Conservation (phyloP, 2,329 filamentous ascomycete genomes). For the Ophiocordyceps camponoti-leonardi region DNA sequence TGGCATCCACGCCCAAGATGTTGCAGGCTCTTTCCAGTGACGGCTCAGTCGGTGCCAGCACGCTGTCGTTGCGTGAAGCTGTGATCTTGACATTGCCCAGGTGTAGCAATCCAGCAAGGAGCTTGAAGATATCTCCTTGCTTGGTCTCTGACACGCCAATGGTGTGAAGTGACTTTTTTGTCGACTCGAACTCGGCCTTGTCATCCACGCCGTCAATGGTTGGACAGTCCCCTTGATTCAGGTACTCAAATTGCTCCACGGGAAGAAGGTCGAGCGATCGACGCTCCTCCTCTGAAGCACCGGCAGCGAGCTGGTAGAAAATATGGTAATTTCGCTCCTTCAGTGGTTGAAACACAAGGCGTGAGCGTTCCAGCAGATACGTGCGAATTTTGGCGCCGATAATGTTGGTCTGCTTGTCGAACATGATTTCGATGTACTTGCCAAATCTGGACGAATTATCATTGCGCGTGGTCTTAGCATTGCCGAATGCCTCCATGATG, state of each 20-base stretch:
- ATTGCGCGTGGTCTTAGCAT: slow-evolving; percentile 98
- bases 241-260: slow-evolving; percentile 83
- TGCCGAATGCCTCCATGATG: slow-evolving; percentile 99
- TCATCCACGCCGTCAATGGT: slow-evolving; percentile 91
- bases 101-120: slow-evolving; percentile 81
- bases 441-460: slow-evolving; percentile 98
- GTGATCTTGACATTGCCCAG: slow-evolving; percentile 95
- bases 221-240: slow-evolving; percentile 87
- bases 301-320: slow-evolving; percentile 92
- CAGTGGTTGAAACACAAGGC: slow-evolving; percentile 89
- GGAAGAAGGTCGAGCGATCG: slow-evolving; percentile 64
- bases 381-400: slow-evolving; percentile 96
- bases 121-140: slow-evolving; percentile 73
- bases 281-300: slow-evolving; percentile 69
- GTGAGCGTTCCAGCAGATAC: slow-evolving; percentile 85
- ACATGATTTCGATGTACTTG: slow-evolving; percentile 99
- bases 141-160: slow-evolving; percentile 65
- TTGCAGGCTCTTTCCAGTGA: slow-evolving; percentile 65
- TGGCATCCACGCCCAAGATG: slow-evolving; percentile 72
- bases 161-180: slow-evolving; percentile 68
- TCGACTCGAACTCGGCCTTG: slow-evolving; percentile 81
- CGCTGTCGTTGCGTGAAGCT: slow-evolving; percentile 74
- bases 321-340: slow-evolving; percentile 99
- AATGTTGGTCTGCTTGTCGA: slow-evolving; percentile 86
- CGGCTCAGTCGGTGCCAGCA: slow-evolving; percentile 64